These are phyloP conservation scores for Peronospora tabacina DNA, from an alignment of 352 stramenopile genomes.

Conservation along the genomic window DNA sequence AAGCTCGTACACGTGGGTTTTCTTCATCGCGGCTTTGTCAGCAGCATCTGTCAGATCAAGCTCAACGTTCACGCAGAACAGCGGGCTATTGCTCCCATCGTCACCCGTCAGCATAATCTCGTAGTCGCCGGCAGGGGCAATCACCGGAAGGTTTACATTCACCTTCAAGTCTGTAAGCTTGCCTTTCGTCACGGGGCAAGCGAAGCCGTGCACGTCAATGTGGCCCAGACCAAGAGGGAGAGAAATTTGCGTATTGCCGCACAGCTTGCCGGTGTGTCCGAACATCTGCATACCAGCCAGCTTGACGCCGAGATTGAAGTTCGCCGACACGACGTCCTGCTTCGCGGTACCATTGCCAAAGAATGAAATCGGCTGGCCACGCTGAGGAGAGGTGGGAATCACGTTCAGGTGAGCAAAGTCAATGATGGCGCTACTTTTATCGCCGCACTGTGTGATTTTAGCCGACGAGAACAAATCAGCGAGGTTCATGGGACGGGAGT, in stretches of 20 bases:
- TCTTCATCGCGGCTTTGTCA: slow-evolving; percentile 38
- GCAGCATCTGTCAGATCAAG: slow-evolving; percentile 46
- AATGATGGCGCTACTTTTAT: slow-evolving; percentile 52
- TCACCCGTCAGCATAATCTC: slow-evolving; percentile 70
- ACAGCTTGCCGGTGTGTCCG: slow-evolving; percentile 61
- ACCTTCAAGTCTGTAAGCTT: slow-evolving; percentile 64
- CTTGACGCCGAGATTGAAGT: slow-evolving; percentile 69
- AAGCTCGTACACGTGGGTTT: slow-evolving; percentile 63
- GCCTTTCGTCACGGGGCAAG: slow-evolving; percentile 60
- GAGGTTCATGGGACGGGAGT: slow-evolving; percentile 25
- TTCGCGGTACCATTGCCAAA: slow-evolving; percentile 64
- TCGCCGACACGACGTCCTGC: slow-evolving; percentile 46
- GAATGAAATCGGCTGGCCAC: slow-evolving; percentile 68
- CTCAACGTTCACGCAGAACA: slow-evolving; percentile 80
- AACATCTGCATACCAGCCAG: slow-evolving; percentile 67
- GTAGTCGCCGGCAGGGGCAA: slow-evolving; percentile 74
- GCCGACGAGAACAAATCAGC: slow-evolving; percentile 49
- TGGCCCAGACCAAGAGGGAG: slow-evolving; percentile 76
- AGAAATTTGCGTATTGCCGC: slow-evolving; percentile 69
- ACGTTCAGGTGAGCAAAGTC: slow-evolving; percentile 66
- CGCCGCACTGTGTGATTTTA: slow-evolving; percentile 76
- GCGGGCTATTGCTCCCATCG: slow-evolving; percentile 25
- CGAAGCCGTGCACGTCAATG: slow-evolving; percentile 78
- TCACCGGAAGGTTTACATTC: slow-evolving; percentile 75
- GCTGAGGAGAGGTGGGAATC: slow-evolving; percentile 52